Evolutionary conservation across 352 stramenopile species (phyloP).

Genomic region (Poterioochromonas sp.): DNA sequence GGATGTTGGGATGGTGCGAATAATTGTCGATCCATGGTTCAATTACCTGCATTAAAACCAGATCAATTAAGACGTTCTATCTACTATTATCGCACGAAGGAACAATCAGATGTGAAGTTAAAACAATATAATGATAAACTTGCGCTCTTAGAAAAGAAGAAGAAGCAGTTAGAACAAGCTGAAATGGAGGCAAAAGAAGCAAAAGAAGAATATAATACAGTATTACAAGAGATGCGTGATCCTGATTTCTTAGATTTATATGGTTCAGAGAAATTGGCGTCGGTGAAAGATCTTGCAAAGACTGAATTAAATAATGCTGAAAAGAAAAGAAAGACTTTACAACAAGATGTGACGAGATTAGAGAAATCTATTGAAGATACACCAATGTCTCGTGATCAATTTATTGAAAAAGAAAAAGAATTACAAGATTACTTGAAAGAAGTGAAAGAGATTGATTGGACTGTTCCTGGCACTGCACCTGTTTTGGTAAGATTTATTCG

Average conservation of each 20-base stretch:
- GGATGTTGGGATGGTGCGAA: constrained; percentile 23
- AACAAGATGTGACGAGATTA: background rate
- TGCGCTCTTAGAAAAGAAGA: constrained; percentile 15
- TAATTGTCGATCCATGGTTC: background rate
- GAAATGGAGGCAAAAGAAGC: background rate
- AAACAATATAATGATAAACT: constrained; percentile 28
- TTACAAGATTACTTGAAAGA: background rate
- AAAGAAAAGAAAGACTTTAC: background rate
- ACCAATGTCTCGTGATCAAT: constrained; percentile 19
- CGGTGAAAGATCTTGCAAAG: constrained; percentile 7
- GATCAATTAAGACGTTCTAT: constrained; percentile 4
- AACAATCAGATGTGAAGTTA: background rate
- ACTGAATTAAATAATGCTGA: background rate
- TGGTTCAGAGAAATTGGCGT: background rate
- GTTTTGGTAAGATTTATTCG: background rate
- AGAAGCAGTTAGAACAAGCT: background rate
- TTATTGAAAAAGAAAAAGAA: background rate
- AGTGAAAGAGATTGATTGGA: background rate
- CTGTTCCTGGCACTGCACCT: background rate
- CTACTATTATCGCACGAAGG: constrained; percentile 31
- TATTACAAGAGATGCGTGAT: constrained; percentile 26
- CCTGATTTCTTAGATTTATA: background rate
- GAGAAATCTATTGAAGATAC: constrained; percentile 1
- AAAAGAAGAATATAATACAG: constrained; percentile 26
- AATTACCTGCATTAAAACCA: constrained; percentile 20